Evolutionary conservation across 345 rosid genomes (phyloP).

Genomic region (Salix exigua): DNA sequence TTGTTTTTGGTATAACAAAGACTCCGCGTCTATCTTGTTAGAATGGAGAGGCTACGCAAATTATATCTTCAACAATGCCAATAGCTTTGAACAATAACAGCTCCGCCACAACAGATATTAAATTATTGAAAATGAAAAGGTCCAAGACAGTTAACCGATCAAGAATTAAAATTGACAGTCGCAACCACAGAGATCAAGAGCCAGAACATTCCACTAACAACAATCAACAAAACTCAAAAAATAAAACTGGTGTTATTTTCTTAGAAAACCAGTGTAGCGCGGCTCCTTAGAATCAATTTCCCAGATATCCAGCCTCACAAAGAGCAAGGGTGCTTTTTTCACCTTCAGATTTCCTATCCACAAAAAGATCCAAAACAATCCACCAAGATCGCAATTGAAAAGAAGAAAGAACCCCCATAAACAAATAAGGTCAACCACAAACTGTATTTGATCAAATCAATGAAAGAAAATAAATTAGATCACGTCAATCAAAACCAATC

Average conservation of each 20-base stretch:
- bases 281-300: not conserved
- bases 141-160: not conserved
- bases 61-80: not conserved
- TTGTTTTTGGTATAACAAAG: not conserved
- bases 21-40: not conserved
- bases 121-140: not conserved
- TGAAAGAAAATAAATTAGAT: not conserved
- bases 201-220: not conserved
- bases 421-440: not conserved
- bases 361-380: not conserved
- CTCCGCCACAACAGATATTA: not conserved
- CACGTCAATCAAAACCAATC: not conserved
- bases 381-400: not conserved
- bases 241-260: not conserved
- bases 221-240: not conserved
- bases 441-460: not conserved
- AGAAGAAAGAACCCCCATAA: no score
- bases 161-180: not conserved
- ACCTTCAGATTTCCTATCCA: not conserved
- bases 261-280: not conserved
- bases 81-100: not conserved
- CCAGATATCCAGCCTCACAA: not conserved
- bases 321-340: not conserved
- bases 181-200: not conserved
- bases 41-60: not conserved